Evolutionary conservation across 169 alveolate genomes (phyloP), one percentile per base, ranked within the genome.

Genomic region (Babesia bovis): DNA sequence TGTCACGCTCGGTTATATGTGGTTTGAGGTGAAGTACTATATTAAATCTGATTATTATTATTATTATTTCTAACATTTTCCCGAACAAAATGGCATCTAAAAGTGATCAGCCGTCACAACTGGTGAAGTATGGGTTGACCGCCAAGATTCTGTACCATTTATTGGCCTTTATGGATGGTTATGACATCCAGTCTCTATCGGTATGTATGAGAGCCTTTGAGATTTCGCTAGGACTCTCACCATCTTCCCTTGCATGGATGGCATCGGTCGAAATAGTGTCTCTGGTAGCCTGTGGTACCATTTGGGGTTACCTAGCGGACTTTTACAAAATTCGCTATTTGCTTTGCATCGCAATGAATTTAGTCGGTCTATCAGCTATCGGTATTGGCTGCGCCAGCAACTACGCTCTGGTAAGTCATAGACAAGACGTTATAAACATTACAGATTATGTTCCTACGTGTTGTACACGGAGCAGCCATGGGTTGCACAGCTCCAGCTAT

Each of bases 261-360:
- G 89, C 94, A 6, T 79, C 91, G 55, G 95, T 87, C 17, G 97
- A 94, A 74, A 85, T 90, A 12, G 73, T 94, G 50, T 83, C 93
- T 72, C 82, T 93, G 66, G 91, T 94, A 19, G 61, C 85, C 17
- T 89, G 87, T 66, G 83, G 94, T 53, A 97, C 97, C 10, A 71
- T 93, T 33, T 94, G 97, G 97, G 97, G 97, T 13, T 90, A 73
- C 49, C 75, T 93, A 51, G 90, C 94, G 19, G 97, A 94, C 67
- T 82, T 85, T 55, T 85, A 83, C 83, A 89, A 95, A 19, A 61
- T 92, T 68, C 87, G 90, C 55, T 84, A 93, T 88, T 85, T 93
- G 58, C 79, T 93, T 32, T 94, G 90, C 35, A 68, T 84, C 49
- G 97, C 96, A n/a, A 85, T 92, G 33, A 79, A 85, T 10, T 77